phyloP scores from a whole-genome alignment of 2,329 filamentous ascomycete genomes.

The Sporothrix curviconia region DNA sequence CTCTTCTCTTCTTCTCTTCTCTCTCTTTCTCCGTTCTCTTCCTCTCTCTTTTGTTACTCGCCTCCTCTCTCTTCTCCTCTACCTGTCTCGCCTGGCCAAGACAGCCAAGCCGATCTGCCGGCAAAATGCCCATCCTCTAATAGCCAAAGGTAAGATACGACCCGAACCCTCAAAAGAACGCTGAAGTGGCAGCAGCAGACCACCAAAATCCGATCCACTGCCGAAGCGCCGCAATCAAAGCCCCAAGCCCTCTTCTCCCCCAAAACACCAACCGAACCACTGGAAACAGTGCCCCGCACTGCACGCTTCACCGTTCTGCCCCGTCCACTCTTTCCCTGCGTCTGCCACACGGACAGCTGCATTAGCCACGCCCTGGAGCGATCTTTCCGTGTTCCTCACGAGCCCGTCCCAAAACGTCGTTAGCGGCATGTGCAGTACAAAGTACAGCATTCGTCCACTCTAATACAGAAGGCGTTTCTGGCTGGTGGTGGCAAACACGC shows the following conservation, averaged over 20 bases:
- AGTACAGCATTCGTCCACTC: too few relatives aligned
- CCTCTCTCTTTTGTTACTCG: background rate
- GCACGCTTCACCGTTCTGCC: background rate
- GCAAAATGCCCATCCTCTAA: constrained; percentile 32
- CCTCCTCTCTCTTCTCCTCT: background rate
- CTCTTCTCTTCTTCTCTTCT: background rate
- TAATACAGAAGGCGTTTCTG: too few relatives aligned
- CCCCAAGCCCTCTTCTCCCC: too few relatives aligned
- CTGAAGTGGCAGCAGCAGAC: too few relatives aligned
- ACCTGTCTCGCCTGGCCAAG: background rate
- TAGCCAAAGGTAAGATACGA: constrained; percentile 34
- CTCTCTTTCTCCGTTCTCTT: background rate
- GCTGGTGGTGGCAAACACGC: background rate
- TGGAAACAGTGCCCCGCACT: too few relatives aligned
- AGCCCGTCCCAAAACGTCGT: too few relatives aligned
- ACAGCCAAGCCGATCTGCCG: constrained; percentile 11
- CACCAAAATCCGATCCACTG: too few relatives aligned
- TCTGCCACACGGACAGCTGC: background rate
- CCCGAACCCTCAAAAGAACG: too few relatives aligned
- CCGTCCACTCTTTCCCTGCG: background rate
- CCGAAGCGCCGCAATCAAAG: too few relatives aligned
- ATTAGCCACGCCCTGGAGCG: constrained; percentile 2
- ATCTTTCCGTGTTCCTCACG: too few relatives aligned
- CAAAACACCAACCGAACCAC: too few relatives aligned
- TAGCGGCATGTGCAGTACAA: constrained; percentile 8